Evolutionary conservation across 768 basidiomycete genomes (phyloP).

Genomic region (Lentinus brumalis): DNA sequence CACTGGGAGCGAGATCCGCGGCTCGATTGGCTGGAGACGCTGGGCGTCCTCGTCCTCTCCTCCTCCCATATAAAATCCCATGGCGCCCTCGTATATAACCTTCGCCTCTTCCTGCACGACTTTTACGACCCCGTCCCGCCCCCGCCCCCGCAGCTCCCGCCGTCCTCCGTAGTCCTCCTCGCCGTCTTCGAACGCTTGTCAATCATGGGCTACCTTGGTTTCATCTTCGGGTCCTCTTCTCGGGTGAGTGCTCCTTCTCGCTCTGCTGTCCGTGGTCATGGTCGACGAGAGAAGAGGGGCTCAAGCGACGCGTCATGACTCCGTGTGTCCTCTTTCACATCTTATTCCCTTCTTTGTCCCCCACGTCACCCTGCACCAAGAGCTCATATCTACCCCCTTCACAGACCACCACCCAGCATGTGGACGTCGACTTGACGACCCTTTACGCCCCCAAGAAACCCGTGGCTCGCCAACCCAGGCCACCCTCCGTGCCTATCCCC

Average conservation of each 20-base stretch:
- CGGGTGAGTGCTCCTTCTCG: slow-evolving; percentile 1
- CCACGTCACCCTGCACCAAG: background rate
- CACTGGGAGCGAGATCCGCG: slow-evolving; percentile 16
- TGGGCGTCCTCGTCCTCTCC: slow-evolving; percentile 2
- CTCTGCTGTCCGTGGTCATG: background rate
- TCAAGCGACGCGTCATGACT: no score
- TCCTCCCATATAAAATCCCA: slow-evolving; percentile 3
- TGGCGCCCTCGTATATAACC: slow-evolving; percentile 4
- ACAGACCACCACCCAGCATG: slow-evolving; percentile 5
- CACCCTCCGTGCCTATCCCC: slow-evolving; percentile 42
- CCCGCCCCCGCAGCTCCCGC: slow-evolving; percentile 3
- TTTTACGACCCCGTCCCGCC: slow-evolving; percentile 10
- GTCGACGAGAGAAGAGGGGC: no score
- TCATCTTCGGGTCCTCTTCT: slow-evolving; percentile 11
- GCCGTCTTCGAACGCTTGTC: slow-evolving; percentile 1
- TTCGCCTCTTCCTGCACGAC: background rate
- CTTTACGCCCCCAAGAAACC: slow-evolving; percentile 25
- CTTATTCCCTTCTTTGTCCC: background rate
- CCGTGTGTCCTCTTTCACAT: no score
- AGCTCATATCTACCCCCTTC: background rate
- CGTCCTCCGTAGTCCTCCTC: slow-evolving; percentile 8
- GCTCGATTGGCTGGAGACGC: slow-evolving; percentile 14
- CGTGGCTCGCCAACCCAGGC: slow-evolving; percentile 21
- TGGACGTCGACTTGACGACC: slow-evolving; percentile 34
- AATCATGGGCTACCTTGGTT: slow-evolving; percentile 20